phyloP scores from a whole-genome alignment of 2,329 filamentous ascomycete species.

The Xylariaceae sp. region DNA sequence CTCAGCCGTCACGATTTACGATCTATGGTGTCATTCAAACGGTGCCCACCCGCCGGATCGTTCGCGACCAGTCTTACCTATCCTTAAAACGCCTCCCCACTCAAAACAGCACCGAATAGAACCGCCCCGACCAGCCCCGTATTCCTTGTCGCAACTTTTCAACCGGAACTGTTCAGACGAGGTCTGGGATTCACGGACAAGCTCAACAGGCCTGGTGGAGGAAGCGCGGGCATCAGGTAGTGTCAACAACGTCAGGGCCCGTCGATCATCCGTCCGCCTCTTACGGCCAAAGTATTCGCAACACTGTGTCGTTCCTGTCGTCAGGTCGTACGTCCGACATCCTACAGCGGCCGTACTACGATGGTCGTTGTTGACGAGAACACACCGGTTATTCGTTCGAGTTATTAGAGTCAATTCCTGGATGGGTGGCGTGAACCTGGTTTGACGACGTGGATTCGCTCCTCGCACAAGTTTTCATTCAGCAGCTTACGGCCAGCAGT shows the following conservation, averaged over 20 bases:
- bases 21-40: conserved; percentile 29
- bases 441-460: conserved; percentile 29
- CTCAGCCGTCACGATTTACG: conserved; percentile 16
- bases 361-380: conserved; percentile 29
- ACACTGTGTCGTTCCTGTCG: conserved; percentile 12
- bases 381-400: conserved; percentile 25
- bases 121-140: conserved; percentile 7
- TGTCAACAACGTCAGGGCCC: background rate
- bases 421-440: conserved; percentile 26
- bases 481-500: conserved; percentile 14
- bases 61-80: conserved; percentile 26
- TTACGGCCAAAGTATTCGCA: conserved; percentile 4
- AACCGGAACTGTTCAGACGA: conserved; percentile 1
- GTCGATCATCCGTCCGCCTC: background rate
- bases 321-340: conserved; percentile 25
- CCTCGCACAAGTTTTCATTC: conserved; percentile 22
- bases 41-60: conserved; percentile 11
- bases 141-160: conserved; percentile 4
- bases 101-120: conserved; percentile 22
- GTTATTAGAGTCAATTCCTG: conserved; percentile 29
- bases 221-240: conserved; percentile 7
- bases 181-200: conserved; percentile 8
- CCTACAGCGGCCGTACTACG: conserved; percentile 27
- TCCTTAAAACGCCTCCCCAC: conserved; percentile 18
- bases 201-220: conserved; percentile 6